Evolutionary conservation across 2,329 filamentous ascomycete genomes (phyloP).

Genomic region (Emergomyces orientalis): DNA sequence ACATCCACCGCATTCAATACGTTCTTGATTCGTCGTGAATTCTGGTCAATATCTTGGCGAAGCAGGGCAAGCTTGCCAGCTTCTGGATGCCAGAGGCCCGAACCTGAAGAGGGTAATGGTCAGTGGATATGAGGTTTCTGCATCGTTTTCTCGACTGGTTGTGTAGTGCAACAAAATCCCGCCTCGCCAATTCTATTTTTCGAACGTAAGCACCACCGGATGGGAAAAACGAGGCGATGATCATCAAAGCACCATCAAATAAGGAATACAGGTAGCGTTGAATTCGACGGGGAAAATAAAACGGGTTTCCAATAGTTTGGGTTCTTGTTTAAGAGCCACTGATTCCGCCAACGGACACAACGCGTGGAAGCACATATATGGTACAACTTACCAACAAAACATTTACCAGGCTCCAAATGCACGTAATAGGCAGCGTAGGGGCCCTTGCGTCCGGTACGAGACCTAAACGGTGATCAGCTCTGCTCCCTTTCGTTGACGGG

Average conservation of each 20-base stretch:
- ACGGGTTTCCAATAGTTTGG: background rate
- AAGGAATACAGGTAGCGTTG: background rate
- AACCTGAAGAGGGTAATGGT: constrained; percentile 41
- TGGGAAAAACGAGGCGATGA: background rate
- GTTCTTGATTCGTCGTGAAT: constrained; percentile 59
- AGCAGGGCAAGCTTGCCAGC: constrained; percentile 55
- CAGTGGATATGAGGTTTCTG: constrained; percentile 1
- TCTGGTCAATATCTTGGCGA: constrained; percentile 64
- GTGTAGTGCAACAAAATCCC: background rate
- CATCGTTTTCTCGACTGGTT: background rate
- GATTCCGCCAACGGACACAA: background rate
- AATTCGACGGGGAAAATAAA: background rate
- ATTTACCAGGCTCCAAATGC: constrained; percentile 62
- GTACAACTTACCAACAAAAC: constrained; percentile 57
- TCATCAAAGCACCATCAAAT: background rate
- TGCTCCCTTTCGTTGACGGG: constrained; percentile 10
- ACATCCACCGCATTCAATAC: constrained; percentile 55
- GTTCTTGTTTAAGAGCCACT: background rate
- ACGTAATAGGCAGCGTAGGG: constrained; percentile 85
- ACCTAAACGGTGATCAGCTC: constrained; percentile 40
- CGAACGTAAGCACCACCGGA: background rate
- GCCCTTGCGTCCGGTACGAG: constrained; percentile 75
- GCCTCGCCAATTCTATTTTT: background rate
- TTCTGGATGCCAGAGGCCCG: constrained; percentile 74
- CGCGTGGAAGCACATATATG: background rate